phyloP scores from a whole-genome alignment of 768 basidiomycete species.

The Kwoniella europaea region DNA sequence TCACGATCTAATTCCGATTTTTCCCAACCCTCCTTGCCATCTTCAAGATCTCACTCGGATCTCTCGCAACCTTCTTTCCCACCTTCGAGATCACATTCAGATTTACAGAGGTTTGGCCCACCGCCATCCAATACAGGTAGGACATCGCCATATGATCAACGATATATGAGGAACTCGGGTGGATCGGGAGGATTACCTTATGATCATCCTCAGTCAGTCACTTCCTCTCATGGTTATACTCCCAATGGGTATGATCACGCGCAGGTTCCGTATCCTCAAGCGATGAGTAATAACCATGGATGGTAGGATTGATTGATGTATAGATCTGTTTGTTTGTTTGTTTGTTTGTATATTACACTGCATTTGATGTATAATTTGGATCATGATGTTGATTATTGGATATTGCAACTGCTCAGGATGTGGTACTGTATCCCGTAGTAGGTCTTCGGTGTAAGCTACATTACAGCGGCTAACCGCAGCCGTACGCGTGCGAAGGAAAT shows the following conservation, averaged over 20 bases:
- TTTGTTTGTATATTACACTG: not conserved
- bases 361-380: not conserved
- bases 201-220: not conserved
- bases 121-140: not conserved
- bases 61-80: constrained; percentile 9
- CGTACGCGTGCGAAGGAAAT: too few relatives aligned
- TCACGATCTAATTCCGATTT: constrained; percentile 3
- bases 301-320: not conserved
- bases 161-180: not conserved
- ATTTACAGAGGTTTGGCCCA: constrained; percentile 5
- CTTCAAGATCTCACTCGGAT: constrained; percentile 9
- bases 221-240: not conserved
- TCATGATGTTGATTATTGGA: not conserved
- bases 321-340: not conserved
- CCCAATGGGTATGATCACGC: not conserved
- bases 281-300: not conserved
- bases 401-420: too few relatives aligned
- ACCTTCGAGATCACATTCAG: constrained; percentile 7
- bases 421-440: too few relatives aligned
- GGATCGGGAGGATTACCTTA: constrained; percentile 21
- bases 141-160: constrained; percentile 9
- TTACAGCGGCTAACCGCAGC: too few relatives aligned
- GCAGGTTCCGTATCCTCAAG: not conserved
- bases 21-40: constrained; percentile 3
- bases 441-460: too few relatives aligned